Base-by-base conservation (phyloP, 257 asterid species). In the Plantago ovata region DNA sequence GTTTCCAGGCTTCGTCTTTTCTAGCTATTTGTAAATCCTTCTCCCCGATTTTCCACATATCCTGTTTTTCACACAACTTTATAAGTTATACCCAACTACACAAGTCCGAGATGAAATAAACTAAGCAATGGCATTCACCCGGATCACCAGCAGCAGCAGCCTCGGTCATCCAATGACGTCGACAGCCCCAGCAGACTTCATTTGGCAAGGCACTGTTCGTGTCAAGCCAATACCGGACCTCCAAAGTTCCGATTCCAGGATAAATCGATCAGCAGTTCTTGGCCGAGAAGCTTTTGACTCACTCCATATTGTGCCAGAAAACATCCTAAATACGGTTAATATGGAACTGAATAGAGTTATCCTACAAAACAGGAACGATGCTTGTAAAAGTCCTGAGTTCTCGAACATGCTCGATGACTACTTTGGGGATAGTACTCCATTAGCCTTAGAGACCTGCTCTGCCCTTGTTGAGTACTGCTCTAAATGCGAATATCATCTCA, bases 401-500 rank as follows among this genome's bases (percentile, higher is more conserved):
- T 83, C 76, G 39, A 90, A 83, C 64, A 79, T 92, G 58, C 96
- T 92, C 57, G 79, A 92, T 52, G 95, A 85, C 58, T 92, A 92
- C 74, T 86, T 92, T 67, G 79, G 75, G 11, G 80, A 70, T 72
- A 92, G 96, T 54, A 83, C 82, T 10, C 67, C 36, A 28, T 28
- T 73, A 24, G 88, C 87, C 64, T 48, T 87, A 48, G 95, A 88
- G 68, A 83, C 88, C 59, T 92, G 36, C 7, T 28, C 36, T 28
- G 4, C 36, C 36, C 36, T 28, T 6, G 36, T 28, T 28, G 36
- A 28, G 96, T 71, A 59, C 83, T n/a, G 70, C 89, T n/a, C 95
- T 87, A 41, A 94, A 88, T 62, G 54, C 79, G 3, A 1, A 28
- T 6, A 28, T 8, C 77, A 85, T 56, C 80, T 88, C 9, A 68